phyloP scores from a whole-genome alignment of 345 rosid species.

The Pugionium cornutum region DNA sequence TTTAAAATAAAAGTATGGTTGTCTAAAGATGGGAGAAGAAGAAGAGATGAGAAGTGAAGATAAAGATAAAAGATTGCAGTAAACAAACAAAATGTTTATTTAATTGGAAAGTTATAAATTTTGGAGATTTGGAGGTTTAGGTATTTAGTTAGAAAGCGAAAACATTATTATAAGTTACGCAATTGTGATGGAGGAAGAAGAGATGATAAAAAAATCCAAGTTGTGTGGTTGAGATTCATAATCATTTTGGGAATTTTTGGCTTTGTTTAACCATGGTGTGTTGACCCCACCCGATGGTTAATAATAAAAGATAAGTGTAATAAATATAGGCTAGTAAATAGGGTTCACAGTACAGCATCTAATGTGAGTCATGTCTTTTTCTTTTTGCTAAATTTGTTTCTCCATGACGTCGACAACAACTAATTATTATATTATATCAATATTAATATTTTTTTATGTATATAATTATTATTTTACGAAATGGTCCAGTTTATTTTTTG shows the following conservation, averaged over 20 bases:
- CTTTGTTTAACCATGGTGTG: slow-evolving; percentile 47
- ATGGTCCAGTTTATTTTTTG: too few relatives aligned
- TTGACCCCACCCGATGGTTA: slow-evolving; percentile 49
- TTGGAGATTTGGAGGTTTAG: slow-evolving; percentile 18
- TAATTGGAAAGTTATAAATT: slow-evolving; percentile 1
- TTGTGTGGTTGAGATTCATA: slow-evolving; percentile 66
- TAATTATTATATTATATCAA: slow-evolving; percentile 13
- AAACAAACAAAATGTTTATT: slow-evolving; percentile 14
- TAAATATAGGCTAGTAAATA: slow-evolving; percentile 44
- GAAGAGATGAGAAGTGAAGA: too few relatives aligned
- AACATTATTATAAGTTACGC: neutral
- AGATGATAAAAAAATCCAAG: slow-evolving; percentile 48
- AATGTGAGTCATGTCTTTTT: slow-evolving; percentile 40
- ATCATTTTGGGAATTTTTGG: slow-evolving; percentile 33
- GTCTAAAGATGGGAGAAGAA: slow-evolving; percentile 15
- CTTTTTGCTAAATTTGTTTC: slow-evolving; percentile 37
- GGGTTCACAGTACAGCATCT: slow-evolving; percentile 38
- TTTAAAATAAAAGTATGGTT: neutral
- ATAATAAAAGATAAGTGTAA: slow-evolving; percentile 39
- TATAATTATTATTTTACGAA: too few relatives aligned
- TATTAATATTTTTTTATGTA: neutral
- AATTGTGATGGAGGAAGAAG: slow-evolving; percentile 20
- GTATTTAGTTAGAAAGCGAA: slow-evolving; percentile 1
- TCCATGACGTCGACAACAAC: slow-evolving; percentile 35
- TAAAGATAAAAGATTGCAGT: too few relatives aligned